Conservation (phyloP, 2,329 filamentous ascomycete species). For the Aphanocladium album region DNA sequence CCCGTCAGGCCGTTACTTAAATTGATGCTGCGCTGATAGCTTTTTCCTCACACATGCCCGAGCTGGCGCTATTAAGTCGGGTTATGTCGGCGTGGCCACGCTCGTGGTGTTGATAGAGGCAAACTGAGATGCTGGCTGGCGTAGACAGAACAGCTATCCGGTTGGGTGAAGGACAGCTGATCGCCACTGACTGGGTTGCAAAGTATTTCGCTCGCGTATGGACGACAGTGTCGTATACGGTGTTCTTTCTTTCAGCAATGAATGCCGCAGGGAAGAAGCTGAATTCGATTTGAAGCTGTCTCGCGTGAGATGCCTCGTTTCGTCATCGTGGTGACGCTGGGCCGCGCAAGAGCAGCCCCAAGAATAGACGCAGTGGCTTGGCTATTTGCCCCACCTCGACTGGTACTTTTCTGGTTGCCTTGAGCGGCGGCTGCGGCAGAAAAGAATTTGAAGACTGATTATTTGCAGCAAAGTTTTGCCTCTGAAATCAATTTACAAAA, state of each 20-base stretch:
- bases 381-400: constrained; percentile 8
- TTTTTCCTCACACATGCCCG: too few species aligned
- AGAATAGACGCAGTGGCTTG: constrained; percentile 4
- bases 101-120: not conserved
- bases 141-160: not conserved
- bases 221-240: not conserved
- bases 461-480: not conserved
- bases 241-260: not conserved
- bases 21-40: not conserved
- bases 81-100: constrained; percentile 7
- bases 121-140: not conserved
- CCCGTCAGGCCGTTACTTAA: too few species aligned
- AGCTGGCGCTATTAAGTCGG: too few species aligned
- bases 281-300: not conserved
- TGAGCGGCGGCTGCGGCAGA: not conserved
- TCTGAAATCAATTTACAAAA: too few species aligned
- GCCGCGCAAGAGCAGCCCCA: constrained; percentile 9
- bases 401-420: not conserved
- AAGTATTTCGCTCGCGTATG: not conserved
- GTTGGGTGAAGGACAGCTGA: not conserved
- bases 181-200: not conserved
- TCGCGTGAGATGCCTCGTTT: constrained; percentile 12
- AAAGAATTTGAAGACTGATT: not conserved
- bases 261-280: not conserved
- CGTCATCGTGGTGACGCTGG: constrained; percentile 14